Conservation (phyloP, 2,329 filamentous ascomycete species). For the Verticillium albo-atrum region DNA sequence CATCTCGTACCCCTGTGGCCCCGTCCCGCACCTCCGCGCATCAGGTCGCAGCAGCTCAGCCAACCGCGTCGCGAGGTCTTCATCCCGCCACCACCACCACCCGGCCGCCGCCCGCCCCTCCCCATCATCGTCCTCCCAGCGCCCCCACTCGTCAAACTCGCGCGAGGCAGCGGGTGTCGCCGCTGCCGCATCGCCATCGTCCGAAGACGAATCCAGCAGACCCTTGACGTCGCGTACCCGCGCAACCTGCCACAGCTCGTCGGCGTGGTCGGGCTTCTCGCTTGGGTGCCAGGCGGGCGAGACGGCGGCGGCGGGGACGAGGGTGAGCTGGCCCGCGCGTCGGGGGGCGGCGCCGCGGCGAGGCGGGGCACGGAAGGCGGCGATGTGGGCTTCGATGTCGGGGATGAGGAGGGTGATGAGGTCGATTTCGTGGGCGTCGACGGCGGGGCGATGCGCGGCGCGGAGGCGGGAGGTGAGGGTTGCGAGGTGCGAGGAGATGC, state of each 20-base stretch:
- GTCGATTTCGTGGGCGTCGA: conserved; percentile 30
- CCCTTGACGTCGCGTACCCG: conserved; percentile 17
- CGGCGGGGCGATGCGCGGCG: conserved; percentile 16
- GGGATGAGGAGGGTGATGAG: conserved; percentile 34
- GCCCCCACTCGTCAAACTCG: conserved; percentile 42
- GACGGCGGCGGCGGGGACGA: conserved; percentile 39
- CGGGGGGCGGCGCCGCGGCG: conserved; percentile 25
- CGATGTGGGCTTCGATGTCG: conserved; percentile 33
- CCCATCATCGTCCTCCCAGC: conserved; percentile 26
- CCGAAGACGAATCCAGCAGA: background rate
- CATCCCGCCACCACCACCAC: conserved; percentile 43
- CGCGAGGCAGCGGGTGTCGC: background rate
- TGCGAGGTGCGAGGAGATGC: conserved; percentile 26
- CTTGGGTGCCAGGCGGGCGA: conserved; percentile 28
- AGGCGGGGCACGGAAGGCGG: conserved; percentile 35
- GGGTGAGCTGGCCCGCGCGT: conserved; percentile 33
- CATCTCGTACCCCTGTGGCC: conserved; percentile 22
- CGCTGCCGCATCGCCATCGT: background rate
- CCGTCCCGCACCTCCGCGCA: conserved; percentile 28
- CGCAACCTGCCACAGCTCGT: conserved; percentile 25
- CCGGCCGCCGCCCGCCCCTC: background rate
- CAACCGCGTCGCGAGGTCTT: conserved; percentile 38
- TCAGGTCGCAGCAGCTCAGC: conserved; percentile 19
- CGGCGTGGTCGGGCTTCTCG: conserved; percentile 23
- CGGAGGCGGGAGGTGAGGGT: conserved; percentile 32